Conservation (phyloP, 306 rosid species). For the Mimosa pudica region DNA sequence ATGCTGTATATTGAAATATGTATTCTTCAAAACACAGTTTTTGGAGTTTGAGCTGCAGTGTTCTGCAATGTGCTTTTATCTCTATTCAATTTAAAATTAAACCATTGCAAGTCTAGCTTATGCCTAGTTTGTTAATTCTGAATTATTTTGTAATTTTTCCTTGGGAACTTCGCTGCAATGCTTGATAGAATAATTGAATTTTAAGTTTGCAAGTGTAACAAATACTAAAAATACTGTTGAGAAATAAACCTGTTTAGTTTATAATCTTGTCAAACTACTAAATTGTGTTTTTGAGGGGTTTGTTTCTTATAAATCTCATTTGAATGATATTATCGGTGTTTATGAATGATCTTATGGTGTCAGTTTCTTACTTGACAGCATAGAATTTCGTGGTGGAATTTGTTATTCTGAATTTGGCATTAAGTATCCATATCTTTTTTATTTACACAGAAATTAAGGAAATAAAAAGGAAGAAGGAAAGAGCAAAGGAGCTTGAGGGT, state of each 20-base stretch:
- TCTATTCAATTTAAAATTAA: slow-evolving; percentile 13
- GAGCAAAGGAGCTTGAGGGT: slow-evolving; percentile 97
- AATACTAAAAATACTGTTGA: slow-evolving; percentile 18
- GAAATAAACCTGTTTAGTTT: slow-evolving; percentile 11
- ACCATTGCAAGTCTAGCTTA: slow-evolving; percentile 21
- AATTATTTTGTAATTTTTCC: background rate
- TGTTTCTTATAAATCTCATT: background rate
- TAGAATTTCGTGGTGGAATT: slow-evolving; percentile 6
- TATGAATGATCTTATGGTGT: slow-evolving; percentile 7
- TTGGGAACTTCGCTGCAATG: slow-evolving; percentile 9
- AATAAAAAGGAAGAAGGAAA: slow-evolving; percentile 73
- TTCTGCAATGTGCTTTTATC: slow-evolving; percentile 23
- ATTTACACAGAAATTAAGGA: slow-evolving; percentile 79
- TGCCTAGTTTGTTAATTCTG: slow-evolving; percentile 15
- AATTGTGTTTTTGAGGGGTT: background rate
- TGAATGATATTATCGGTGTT: slow-evolving; percentile 1
- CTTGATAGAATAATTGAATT: background rate
- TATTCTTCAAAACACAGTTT: slow-evolving; percentile 16
- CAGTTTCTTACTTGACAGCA: background rate
- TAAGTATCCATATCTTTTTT: background rate
- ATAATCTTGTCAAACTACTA: background rate
- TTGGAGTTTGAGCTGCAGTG: slow-evolving; percentile 22
- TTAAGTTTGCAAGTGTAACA: background rate
- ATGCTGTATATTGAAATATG: slow-evolving; percentile 32
- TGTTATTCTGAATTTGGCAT: slow-evolving; percentile 17